Base-by-base conservation (phyloP, 2,329 filamentous ascomycete species). In the Graphilbum sp. region DNA sequence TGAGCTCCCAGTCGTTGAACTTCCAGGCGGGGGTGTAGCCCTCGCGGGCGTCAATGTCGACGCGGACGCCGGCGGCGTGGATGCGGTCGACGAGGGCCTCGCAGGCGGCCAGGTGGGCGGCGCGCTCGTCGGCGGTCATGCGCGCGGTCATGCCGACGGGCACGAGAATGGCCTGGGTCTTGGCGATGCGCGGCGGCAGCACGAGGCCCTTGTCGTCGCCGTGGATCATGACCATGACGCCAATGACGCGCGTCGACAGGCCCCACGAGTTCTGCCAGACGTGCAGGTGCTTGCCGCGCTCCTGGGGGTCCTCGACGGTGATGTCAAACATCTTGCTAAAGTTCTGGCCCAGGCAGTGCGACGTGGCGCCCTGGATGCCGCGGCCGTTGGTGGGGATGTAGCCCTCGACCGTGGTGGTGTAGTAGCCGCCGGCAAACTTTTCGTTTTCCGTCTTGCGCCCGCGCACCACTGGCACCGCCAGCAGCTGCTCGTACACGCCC, bases 201-300 rank as follows among this genome's bases (percentile, higher is more conserved):
- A 96, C 86, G 16, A 98, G 70, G 46, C 90, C 90, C 60, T 88
- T 88, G 64, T 98, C 81, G 56, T 98, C 90, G 52, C 86, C 80
- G 62, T 98, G 90, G 43, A 93, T 86, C 76, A 98, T 90, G 52
- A 95, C 83, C 88, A 96, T 96, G 57, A 96, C 86, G 63, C 90
- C 92, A 47, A 98, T 93, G 41, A 88, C 85, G 55, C 90, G 85
- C 39, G 90, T 98, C 1, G 88, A 96, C 43, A 98, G 73, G 61
- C 90, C 90, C 90, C 90, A 98, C 13, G 86, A 95, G 67, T 98
- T 98, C 59, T 98, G 90, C 87, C 88, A 96, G 41, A 96, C 87
- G 54, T 88, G 66, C 40, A 95, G 64, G 52, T 85, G 78, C 49
- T 78, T 70, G 47, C 82, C 81, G 61, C 83, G 80, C 57, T 90